Base-by-base conservation (phyloP, 2,329 filamentous ascomycete genomes). In the Tolypocladium inflatum region DNA sequence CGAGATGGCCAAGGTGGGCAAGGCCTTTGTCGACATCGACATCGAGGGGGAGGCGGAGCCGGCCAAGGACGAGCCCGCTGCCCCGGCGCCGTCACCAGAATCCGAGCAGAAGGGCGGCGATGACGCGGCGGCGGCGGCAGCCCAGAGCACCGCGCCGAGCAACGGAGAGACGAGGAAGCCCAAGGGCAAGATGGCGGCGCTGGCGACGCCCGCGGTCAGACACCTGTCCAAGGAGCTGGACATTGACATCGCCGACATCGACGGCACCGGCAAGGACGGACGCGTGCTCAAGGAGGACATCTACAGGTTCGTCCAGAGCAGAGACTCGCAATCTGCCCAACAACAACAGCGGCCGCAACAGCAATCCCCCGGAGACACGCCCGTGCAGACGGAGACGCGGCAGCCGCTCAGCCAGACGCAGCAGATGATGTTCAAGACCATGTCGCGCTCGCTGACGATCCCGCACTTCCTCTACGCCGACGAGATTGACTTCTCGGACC, bases 401-500 rank as follows among this genome's bases (percentile, higher is more conserved):
- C 79, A 87, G 38, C 77, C 83, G 58, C 78, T 99, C 61, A 90
- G 90, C 15, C 87, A 86, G 42, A 88, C 90, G 17, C 93, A 97
- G 75, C 80, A 83, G 42, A 88, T 91, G 69, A 99, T 99, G 94
- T 97, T 96, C 85, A 97, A 95, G 77, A 83, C 86, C 60, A 99
- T 99, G 94, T 97, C 93, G 17, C 86, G 86, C 59, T 97, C 93
- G 2, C 81, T 99, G 62, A 84, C 75, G 55, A 97, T 97, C 66
- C 94, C 94, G 0, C 94, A 97, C 74, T 97, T 99, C 75, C 84
- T 97, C 60, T 99, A 96, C 76, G 88, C 91, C 43, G 91, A 96
- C 73, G 90, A 93, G 69, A 79, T 96, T 55, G 89, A 95, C 75
- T 87, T 97, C 71, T 87, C 88, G 50, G 78, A 81, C 43, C 81